Conservation (phyloP, 805 yeast species). For the Yamadazyma sp. region DNA sequence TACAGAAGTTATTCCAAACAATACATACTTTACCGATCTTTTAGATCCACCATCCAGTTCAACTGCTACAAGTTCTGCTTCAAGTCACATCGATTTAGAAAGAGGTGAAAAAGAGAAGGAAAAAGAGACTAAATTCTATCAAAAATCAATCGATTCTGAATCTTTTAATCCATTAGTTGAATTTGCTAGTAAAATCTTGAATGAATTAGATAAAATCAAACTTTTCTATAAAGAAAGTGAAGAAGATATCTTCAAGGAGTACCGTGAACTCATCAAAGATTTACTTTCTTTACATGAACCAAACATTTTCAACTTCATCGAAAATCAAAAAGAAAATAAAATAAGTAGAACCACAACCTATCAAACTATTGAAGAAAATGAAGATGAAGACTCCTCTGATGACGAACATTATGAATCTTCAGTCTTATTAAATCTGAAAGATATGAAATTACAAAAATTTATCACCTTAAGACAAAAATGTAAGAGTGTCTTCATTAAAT, state of each 20-base stretch:
- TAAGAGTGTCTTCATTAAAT: conserved; percentile 62
- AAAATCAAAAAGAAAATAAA: conserved; percentile 5
- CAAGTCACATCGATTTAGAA: conserved; percentile 1
- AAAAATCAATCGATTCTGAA: conserved; percentile 2
- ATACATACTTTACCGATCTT: not conserved
- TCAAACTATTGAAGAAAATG: conserved; percentile 25
- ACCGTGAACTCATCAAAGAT: conserved; percentile 46
- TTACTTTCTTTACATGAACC: conserved; percentile 22
- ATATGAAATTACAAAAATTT: conserved; percentile 47
- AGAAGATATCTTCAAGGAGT: conserved; percentile 42
- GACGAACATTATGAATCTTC: conserved; percentile 36
- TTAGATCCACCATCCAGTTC: conserved; percentile 1
- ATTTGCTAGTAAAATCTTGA: conserved; percentile 44
- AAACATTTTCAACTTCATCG: conserved; percentile 10
- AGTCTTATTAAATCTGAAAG: conserved; percentile 50
- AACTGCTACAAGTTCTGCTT: not conserved
- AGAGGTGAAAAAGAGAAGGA: not conserved
- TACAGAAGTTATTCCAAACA: conserved; percentile 7
- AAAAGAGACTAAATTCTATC: conserved; percentile 1
- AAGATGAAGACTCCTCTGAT: conserved; percentile 27
- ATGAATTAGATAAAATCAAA: conserved; percentile 53
- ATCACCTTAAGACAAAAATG: conserved; percentile 68
- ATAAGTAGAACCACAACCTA: conserved; percentile 14
- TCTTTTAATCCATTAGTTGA: conserved; percentile 29
- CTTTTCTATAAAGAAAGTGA: conserved; percentile 49